These are phyloP conservation scores for Fusarium sp. DNA, from an alignment of 2,329 filamentous ascomycete species.

Conservation along the genomic window DNA sequence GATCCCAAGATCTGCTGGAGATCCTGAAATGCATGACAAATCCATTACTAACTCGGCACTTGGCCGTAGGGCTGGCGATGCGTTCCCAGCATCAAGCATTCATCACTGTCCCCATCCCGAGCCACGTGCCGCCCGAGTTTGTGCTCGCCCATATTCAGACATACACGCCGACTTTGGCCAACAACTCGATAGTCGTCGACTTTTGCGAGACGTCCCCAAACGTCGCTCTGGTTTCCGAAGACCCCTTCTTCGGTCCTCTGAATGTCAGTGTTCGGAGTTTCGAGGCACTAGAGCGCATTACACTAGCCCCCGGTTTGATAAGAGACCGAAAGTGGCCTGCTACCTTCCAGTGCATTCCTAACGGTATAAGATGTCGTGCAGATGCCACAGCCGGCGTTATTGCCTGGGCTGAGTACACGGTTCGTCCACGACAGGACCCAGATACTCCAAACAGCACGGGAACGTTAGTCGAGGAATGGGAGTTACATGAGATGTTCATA, in stretches of 20 bases:
- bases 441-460: constrained; percentile 14
- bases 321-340: constrained; percentile 26
- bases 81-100: constrained; percentile 24
- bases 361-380: constrained; percentile 28
- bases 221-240: constrained; percentile 6
- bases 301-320: constrained; percentile 14
- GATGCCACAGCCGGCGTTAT: constrained; percentile 22
- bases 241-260: constrained; percentile 26
- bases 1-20: neutral
- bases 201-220: constrained; percentile 22
- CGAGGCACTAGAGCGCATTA: constrained; percentile 1
- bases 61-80: constrained; percentile 16
- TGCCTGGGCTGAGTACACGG: constrained; percentile 28
- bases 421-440: constrained; percentile 17
- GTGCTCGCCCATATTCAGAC: constrained; percentile 31
- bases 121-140: constrained; percentile 27
- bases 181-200: constrained; percentile 20
- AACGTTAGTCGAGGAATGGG: constrained; percentile 29
- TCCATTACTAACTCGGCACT: constrained; percentile 16
- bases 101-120: constrained; percentile 31
- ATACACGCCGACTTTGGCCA: constrained; percentile 22
- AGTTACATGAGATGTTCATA: constrained; percentile 24
- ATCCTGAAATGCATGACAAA: constrained; percentile 9
- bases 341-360: constrained; percentile 25
- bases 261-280: constrained; percentile 25